Percentiles rank a stretch among this genome's conserved stretches.
Evolutionary conservation across 75 land plant species (phyloP).

Genomic region (Adiantum capillusveneris): DNA sequence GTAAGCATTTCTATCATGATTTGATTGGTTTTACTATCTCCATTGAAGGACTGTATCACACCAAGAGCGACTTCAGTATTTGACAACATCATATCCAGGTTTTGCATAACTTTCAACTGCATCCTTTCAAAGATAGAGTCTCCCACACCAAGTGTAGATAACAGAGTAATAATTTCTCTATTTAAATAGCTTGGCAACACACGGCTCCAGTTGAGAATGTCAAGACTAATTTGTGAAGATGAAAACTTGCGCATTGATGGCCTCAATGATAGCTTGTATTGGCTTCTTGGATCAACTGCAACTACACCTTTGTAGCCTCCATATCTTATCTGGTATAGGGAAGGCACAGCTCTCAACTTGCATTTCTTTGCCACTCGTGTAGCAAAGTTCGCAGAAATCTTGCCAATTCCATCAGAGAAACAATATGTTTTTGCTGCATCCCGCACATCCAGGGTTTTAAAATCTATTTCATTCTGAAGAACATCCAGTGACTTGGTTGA

Average conservation of each 20-base stretch:
- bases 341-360: constrained; percentile 37
- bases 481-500: constrained; percentile 71
- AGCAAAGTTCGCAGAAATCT: constrained; percentile 73
- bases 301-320: constrained; percentile 97
- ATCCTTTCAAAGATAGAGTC: constrained; percentile 59
- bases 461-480: constrained; percentile 31
- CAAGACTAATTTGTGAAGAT: constrained; percentile 55
- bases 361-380: constrained; percentile 53
- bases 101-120: constrained; percentile 46
- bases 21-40: constrained; percentile 38
- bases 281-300: constrained; percentile 73
- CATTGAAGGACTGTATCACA: constrained; percentile 44
- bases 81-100: constrained; percentile 46
- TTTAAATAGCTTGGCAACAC: constrained; percentile 71
- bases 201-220: constrained; percentile 56
- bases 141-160: constrained; percentile 73
- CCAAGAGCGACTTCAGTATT: constrained; percentile 53
- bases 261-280: constrained; percentile 58
- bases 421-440: constrained; percentile 17
- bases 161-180: constrained; percentile 71
- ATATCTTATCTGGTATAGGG: constrained; percentile 87
- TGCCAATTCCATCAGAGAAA: constrained; percentile 98
- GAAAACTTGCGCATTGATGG: constrained; percentile 76
- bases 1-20: constrained; percentile 53
- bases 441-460: constrained; percentile 5